Evolutionary conservation across 2,329 filamentous ascomycete genomes (phyloP).

Genomic region (Samsoniella hepiali): DNA sequence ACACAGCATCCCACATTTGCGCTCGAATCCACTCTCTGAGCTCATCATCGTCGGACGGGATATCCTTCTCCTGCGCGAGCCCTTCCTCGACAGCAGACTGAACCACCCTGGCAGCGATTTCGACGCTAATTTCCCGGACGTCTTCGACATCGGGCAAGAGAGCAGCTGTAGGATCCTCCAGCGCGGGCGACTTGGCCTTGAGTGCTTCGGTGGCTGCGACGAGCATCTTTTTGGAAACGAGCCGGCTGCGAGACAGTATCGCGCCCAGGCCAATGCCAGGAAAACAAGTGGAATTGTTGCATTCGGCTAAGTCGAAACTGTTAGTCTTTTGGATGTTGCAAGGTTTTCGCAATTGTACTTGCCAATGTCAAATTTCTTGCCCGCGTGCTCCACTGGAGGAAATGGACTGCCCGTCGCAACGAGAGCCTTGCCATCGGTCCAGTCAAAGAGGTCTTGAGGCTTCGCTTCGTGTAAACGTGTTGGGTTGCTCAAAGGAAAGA

Average conservation of each 20-base stretch:
- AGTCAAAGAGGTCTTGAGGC: constrained; percentile 70
- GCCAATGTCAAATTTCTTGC: constrained; percentile 47
- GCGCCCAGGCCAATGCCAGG: constrained; percentile 81
- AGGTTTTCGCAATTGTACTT: neutral
- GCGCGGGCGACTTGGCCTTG: constrained; percentile 66
- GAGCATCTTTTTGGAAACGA: constrained; percentile 74
- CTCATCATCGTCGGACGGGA: constrained; percentile 55
- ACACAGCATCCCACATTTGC: constrained; percentile 77
- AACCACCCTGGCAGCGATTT: constrained; percentile 74
- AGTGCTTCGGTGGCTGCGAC: constrained; percentile 75
- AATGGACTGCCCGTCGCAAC: constrained; percentile 85
- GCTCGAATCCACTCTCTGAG: constrained; percentile 69
- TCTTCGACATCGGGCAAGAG: constrained; percentile 73
- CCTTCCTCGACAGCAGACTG: constrained; percentile 66
- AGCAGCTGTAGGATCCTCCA: constrained; percentile 59
- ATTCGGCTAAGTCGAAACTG: constrained; percentile 52
- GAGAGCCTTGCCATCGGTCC: constrained; percentile 74
- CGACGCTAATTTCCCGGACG: constrained; percentile 72
- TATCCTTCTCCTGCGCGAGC: constrained; percentile 60
- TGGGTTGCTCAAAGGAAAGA: constrained; percentile 82
- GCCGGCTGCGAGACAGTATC: constrained; percentile 64
- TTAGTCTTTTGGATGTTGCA: neutral
- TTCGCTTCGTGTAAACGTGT: constrained; percentile 79
- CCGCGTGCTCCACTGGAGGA: constrained; percentile 57
- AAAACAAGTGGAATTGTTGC: constrained; percentile 85